A percentile compares a stretch with the other conserved stretches of the same genome.
Evolutionary conservation across 768 basidiomycete genomes (phyloP).

Genomic region (Thelephora ganbajun): DNA sequence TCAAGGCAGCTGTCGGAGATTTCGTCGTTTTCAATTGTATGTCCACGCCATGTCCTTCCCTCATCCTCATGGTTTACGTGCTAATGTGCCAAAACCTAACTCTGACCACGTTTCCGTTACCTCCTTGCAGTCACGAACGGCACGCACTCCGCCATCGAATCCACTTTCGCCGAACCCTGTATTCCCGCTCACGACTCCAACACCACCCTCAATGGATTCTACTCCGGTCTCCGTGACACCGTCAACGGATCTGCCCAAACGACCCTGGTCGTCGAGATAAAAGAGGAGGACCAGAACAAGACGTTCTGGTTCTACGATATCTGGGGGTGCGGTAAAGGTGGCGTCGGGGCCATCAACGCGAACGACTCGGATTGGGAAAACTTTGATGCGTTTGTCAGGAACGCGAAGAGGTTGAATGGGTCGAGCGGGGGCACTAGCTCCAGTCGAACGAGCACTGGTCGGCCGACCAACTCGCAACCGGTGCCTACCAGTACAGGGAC

Average conservation of each 20-base stretch:
- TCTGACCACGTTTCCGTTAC: neutral
- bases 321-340: constrained; percentile 39
- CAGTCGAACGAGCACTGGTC: constrained; percentile 16
- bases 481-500: neutral
- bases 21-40: constrained; percentile 43
- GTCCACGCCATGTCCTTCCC: constrained; percentile 3
- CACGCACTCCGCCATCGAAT: constrained; percentile 42
- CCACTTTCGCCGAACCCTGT: constrained; percentile 41
- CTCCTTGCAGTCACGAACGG: constrained; percentile 30
- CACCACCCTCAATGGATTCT: constrained; percentile 40
- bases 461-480: no score
- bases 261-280: constrained; percentile 30
- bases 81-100: neutral
- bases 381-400: constrained; percentile 24
- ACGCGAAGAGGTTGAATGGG: no score
- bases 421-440: no score
- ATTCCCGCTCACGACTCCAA: constrained; percentile 33
- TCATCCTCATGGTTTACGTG: no score
- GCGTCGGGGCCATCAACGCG: constrained; percentile 47
- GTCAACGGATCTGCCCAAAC: constrained; percentile 33
- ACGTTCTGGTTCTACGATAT: constrained; percentile 52
- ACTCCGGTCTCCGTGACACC: constrained; percentile 36
- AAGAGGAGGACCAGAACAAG: constrained; percentile 21
- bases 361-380: constrained; percentile 27
- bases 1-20: constrained; percentile 33